phyloP scores from a whole-genome alignment of 2,329 filamentous ascomycete genomes.

The Grosmannia serpens region DNA sequence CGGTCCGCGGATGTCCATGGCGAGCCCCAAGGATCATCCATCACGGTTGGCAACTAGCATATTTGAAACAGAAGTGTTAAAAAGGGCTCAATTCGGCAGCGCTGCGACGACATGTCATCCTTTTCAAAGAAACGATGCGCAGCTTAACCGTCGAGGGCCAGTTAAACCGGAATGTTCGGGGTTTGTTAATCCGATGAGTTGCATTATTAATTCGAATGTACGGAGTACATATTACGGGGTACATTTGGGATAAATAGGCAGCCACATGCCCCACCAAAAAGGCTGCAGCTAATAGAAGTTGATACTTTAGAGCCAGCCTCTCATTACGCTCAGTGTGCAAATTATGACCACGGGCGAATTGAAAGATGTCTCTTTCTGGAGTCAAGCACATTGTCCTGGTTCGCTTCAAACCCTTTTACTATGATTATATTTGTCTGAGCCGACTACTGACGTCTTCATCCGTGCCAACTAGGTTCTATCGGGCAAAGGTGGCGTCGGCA shows the following conservation, averaged over 20 bases:
- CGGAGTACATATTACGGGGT: not conserved
- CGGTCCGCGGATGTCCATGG: slow-evolving; percentile 40
- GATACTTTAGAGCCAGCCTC: not conserved
- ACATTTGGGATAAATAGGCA: not conserved
- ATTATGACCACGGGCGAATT: not conserved
- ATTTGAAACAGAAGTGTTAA: not conserved
- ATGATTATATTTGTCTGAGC: not conserved
- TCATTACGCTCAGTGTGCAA: not conserved
- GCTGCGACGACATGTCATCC: not conserved
- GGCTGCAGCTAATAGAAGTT: not conserved
- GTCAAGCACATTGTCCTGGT: slow-evolving; percentile 68
- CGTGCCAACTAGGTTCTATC: slow-evolving; percentile 54
- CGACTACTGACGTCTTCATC: not conserved
- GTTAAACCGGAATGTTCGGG: not conserved
- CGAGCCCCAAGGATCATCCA: slow-evolving; percentile 55
- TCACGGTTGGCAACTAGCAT: slow-evolving; percentile 17
- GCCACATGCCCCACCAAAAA: not conserved
- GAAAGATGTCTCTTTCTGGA: slow-evolving; percentile 51
- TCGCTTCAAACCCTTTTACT: slow-evolving; percentile 2
- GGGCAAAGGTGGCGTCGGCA: slow-evolving; percentile 95
- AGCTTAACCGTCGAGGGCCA: not conserved
- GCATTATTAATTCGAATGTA: not conserved
- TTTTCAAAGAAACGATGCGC: not conserved
- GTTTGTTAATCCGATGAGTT: not conserved
- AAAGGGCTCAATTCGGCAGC: not conserved